These are phyloP conservation scores for Trametes polyzona DNA, from an alignment of 1,284 basidiomycete genomes.

Conservation along the genomic window DNA sequence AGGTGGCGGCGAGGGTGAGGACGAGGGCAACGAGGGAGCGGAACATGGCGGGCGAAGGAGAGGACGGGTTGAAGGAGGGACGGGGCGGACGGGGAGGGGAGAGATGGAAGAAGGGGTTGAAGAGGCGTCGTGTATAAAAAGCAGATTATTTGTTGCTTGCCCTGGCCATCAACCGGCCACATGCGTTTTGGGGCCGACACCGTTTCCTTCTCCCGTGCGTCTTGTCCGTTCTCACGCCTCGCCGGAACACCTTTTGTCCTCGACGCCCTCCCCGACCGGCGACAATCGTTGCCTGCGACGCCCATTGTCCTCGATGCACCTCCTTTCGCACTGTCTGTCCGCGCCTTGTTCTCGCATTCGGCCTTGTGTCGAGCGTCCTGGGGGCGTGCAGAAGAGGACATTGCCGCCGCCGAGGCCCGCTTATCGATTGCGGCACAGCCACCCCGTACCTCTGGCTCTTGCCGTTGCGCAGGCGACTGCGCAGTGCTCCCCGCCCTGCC, in stretches of 20 bases:
- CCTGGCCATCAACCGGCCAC: conserved; percentile 14
- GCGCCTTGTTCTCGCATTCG: background rate
- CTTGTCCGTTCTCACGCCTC: conserved; percentile 16
- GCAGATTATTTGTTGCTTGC: background rate
- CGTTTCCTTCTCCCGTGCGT: background rate
- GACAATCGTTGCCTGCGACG: conserved; percentile 4
- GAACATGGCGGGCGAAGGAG: conserved; percentile 19
- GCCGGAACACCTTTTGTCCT: conserved; percentile 21
- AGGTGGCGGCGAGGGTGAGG: conserved; percentile 20
- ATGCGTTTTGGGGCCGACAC: conserved; percentile 11
- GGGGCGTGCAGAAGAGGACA: no score
- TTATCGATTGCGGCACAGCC: conserved; percentile 20
- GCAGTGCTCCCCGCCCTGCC: no score
- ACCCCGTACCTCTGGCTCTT: conserved; percentile 7
- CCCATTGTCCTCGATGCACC: conserved; percentile 10
- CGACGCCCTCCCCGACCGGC: background rate
- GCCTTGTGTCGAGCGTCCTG: background rate
- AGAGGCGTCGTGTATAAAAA: conserved; percentile 14
- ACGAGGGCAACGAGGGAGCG: conserved; percentile 20
- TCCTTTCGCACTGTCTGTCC: background rate
- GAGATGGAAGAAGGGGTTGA: conserved; percentile 6
- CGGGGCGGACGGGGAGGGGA: background rate
- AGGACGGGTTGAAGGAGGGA: conserved; percentile 15
- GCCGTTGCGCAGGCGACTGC: conserved; percentile 14
- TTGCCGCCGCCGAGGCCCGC: conserved; percentile 5